Percentiles rank a stretch among this genome's conserved stretches.
Conservation (phyloP, 805 yeast genomes). For the Isabelozyma pseudorhagii region DNA sequence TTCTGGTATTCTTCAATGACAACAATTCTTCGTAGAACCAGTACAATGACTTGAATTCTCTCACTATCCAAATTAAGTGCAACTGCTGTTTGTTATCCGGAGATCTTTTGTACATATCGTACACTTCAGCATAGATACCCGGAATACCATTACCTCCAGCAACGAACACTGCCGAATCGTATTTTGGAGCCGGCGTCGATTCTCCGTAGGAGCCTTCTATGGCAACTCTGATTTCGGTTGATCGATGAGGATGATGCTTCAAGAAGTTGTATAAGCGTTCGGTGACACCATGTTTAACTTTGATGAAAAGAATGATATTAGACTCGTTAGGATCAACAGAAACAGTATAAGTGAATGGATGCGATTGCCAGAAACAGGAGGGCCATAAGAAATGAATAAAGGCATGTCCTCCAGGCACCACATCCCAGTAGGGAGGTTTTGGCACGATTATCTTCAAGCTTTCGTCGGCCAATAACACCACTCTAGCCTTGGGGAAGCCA, state of each 20-base stretch:
- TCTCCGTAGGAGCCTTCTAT: conserved; percentile 40
- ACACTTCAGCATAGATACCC: conserved; percentile 36
- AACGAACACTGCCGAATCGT: conserved; percentile 27
- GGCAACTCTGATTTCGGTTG: conserved; percentile 25
- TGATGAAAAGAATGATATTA: conserved; percentile 26
- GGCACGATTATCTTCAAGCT: conserved; percentile 49
- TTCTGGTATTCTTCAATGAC: conserved; percentile 20
- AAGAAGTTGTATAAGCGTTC: conserved; percentile 16
- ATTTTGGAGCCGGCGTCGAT: conserved; percentile 24
- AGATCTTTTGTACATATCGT: conserved; percentile 9
- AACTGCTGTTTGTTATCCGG: conserved; percentile 9
- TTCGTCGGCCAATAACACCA: conserved; percentile 41
- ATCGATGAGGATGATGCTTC: conserved; percentile 12
- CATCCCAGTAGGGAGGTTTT: conserved; percentile 52
- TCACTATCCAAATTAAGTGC: conserved; percentile 58
- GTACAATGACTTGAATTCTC: conserved; percentile 45
- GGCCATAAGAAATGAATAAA: conserved; percentile 50
- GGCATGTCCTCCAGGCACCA: conserved; percentile 61
- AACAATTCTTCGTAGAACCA: conserved; percentile 48
- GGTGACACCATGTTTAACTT: conserved; percentile 35
- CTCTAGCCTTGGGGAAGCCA: conserved; percentile 56
- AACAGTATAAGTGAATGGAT: conserved; percentile 55
- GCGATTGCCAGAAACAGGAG: conserved; percentile 59
- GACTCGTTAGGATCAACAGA: conserved; percentile 10
- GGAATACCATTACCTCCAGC: conserved; percentile 45